These are phyloP conservation scores for Beauveria asiatica DNA, from an alignment of 2,329 filamentous ascomycete species.

Conservation along the genomic window DNA sequence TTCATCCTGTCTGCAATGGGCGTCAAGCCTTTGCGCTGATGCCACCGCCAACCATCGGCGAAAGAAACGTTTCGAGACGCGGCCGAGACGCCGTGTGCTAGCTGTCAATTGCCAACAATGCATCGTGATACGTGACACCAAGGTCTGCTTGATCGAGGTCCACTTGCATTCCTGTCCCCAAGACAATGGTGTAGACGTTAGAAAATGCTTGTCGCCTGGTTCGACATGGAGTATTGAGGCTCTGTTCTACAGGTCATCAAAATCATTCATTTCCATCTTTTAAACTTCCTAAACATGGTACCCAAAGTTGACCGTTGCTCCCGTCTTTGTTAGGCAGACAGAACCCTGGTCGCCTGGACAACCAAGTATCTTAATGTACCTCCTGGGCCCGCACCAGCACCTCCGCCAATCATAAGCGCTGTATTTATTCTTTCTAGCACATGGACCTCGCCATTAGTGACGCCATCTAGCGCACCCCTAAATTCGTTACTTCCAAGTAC, in stretches of 20 bases:
- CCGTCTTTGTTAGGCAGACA: not conserved
- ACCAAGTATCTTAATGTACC: constrained; percentile 5
- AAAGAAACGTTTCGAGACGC: not conserved
- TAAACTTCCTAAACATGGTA: not conserved
- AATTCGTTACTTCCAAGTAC: not conserved
- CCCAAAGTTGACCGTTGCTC: not conserved
- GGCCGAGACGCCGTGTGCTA: not conserved
- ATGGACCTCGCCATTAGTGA: not conserved
- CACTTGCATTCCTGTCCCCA: not conserved
- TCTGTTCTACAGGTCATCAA: not conserved
- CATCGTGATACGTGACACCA: too few species aligned
- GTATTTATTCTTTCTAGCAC: constrained; percentile 1
- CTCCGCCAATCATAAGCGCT: not conserved
- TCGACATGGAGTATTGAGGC: not conserved
- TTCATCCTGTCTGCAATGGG: not conserved
- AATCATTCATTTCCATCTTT: not conserved
- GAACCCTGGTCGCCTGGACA: constrained; percentile 1
- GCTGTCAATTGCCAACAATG: not conserved
- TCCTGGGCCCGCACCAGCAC: not conserved
- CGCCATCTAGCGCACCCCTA: not conserved
- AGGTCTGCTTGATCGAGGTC: not conserved
- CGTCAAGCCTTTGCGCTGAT: not conserved
- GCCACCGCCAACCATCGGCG: not conserved
- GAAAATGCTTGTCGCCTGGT: not conserved
- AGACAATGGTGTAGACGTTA: not conserved